These are phyloP conservation scores for Parmales sp. DNA, from an alignment of 108 stramenopile species.

Conservation along the genomic window DNA sequence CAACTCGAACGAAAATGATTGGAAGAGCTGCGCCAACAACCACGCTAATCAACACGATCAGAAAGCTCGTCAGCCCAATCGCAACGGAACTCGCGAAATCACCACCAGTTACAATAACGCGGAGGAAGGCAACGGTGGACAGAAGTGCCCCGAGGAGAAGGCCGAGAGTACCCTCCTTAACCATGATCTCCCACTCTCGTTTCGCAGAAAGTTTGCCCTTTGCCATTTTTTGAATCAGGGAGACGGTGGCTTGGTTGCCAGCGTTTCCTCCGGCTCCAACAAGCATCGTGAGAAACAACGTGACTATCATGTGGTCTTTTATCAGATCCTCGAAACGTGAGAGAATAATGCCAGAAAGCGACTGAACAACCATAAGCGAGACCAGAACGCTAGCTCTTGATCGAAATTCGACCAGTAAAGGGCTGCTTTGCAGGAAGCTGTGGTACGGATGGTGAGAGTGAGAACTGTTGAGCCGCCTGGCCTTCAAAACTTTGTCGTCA, in stretches of 20 bases:
- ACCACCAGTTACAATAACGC: constrained; percentile 20
- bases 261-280: constrained; percentile 41
- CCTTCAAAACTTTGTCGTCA: too few relatives aligned
- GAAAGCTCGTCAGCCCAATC: constrained; percentile 20
- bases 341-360: too few relatives aligned
- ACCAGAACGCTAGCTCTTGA: too few relatives aligned
- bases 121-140: constrained; percentile 18
- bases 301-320: too few relatives aligned
- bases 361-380: too few relatives aligned
- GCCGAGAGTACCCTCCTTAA: constrained; percentile 15
- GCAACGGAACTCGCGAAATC: constrained; percentile 16
- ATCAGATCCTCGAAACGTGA: too few relatives aligned
- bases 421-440: too few relatives aligned
- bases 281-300: constrained; percentile 43
- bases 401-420: too few relatives aligned
- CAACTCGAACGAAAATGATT: constrained; percentile 14
- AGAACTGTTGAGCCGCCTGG: too few relatives aligned
- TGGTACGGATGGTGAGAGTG: too few relatives aligned
- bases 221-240: constrained; percentile 13
- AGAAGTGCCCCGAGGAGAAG: constrained; percentile 21
- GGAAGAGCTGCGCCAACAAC: constrained; percentile 30
- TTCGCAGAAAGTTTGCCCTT: constrained; percentile 6
- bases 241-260: constrained; percentile 39
- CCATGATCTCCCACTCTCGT: constrained; percentile 14
- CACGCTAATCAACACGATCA: constrained; percentile 25